Evolutionary conservation across 2,329 filamentous ascomycete species (phyloP), one percentile per base, ranked within the genome.

Genomic region (Cytospora mali): DNA sequence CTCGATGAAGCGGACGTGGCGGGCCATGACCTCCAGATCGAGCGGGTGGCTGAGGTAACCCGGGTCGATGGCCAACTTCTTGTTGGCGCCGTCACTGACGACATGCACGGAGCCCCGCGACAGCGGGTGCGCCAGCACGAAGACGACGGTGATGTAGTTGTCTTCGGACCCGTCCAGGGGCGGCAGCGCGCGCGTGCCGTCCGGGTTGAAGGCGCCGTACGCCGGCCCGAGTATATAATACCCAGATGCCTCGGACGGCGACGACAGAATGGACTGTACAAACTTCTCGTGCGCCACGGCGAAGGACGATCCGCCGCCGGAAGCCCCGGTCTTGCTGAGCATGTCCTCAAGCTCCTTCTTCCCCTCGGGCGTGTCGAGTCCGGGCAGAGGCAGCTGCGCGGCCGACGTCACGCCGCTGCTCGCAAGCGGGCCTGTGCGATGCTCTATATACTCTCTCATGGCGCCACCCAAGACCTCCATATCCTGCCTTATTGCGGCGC

Each of bases 41-140:
- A 58, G 56, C 5, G 56, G 46, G 46, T 58, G 46, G 31, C 28
- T 51, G 46, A 58, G n/a, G 28, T 18, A 51, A 0, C 14, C 23
- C 16, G 46, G 56, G n/a, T 58, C 42, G 4, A 58, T 58, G n/a
- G 29, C 49, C 2, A 76, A 77, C 13, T 76, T 72, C 18, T 77
- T 76, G 27, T 71, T 69, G 4, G 77, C 71, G 48, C 78, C 75
- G 1, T 74, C 56, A 2, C 75, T 77, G 14, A 23, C 31, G 62
- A 88, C 84, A 72, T 87, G 86, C 60, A 85, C 80, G 35, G 62
- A 62, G 29, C 65, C 65, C 6, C 65, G 59, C n/a, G 58, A 62
- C 16, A 66, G 57, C 4, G 62, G 62, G 25, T 62, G 59, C 4
- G 65, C 46, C 18, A 64, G 59, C 2, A 56, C 6, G 9, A 56